phyloP scores from a whole-genome alignment of 352 stramenopile genomes.

The Paralagenidium karlingii region DNA sequence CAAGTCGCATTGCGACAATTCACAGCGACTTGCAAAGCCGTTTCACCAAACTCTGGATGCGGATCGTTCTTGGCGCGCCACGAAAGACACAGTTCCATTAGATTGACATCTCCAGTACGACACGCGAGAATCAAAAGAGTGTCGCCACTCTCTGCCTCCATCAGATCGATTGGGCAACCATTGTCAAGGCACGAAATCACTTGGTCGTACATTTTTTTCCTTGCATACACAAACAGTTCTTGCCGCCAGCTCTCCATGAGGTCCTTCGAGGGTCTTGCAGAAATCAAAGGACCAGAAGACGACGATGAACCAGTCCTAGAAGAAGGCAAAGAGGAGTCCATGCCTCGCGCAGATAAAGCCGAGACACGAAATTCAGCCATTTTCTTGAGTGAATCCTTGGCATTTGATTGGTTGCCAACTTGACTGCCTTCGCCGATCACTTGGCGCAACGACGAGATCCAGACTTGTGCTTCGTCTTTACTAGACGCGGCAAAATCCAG shows the following conservation, averaged over 20 bases:
- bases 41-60: conserved; percentile 76
- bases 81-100: conserved; percentile 61
- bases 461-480: conserved; percentile 65
- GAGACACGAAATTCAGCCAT: no score
- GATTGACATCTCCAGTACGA: conserved; percentile 27
- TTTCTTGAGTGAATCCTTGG: no score
- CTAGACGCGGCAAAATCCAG: conserved; percentile 64
- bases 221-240: no score
- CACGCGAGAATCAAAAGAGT: conserved; percentile 75
- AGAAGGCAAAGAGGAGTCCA: no score
- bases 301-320: no score
- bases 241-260: no score
- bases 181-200: conserved; percentile 35
- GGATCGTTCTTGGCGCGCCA: conserved; percentile 78
- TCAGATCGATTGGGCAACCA: conserved; percentile 63
- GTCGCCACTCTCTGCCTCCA: conserved; percentile 50
- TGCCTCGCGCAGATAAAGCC: no score
- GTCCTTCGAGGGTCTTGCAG: no score
- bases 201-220: conserved; percentile 20
- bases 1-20: conserved; percentile 44
- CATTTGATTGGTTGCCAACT: background rate
- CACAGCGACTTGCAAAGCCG: conserved; percentile 63
- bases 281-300: no score
- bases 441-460: conserved; percentile 23
- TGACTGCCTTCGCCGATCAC: conserved; percentile 1